Base-by-base conservation (phyloP, 805 yeast species). In the Ogataea nakhonphanomensis region DNA sequence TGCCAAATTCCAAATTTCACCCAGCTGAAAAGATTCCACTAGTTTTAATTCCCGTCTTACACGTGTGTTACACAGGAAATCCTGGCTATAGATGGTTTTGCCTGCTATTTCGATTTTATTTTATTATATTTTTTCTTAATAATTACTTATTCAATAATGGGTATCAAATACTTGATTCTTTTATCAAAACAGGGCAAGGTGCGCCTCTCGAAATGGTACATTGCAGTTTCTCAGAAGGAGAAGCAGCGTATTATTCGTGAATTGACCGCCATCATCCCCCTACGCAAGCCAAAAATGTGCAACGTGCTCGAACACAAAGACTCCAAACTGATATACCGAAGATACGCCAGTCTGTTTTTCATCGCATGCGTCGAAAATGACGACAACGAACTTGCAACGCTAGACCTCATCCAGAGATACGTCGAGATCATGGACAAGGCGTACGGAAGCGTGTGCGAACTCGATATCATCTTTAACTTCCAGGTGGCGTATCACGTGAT, bases 391-490 rank as follows among this genome's bases (percentile, higher is more conserved):
- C 70, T 93, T 48, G 64, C 87, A 39, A 81, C 95, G 1, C 69
- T 93, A 41, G 99, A 93, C 56, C 69, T 84, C 12, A 81, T 93
- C 37, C 99, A 93, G 61, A 72, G 97, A 45, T 93, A 81, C 60
- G 99, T 93, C 29, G 99, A 93, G 62, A 89, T 87, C 49, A 88
- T 93, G 96, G 99, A 93, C 68, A 83, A 84, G 53, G 79, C 89
- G 44, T 93, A 87, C 59, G 97, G 96, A 9, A 91, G 88, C 57
- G 99, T 93, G 12, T 89, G 97, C 65, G 99, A 93, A 61, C 70
- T 93, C 54, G 99, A 93, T 65, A 93, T 93, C 47, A 93, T 93
- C 35, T 93, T 93, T 74, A 93, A 95, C 57, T 93, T 93, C 66
- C 86, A 85, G 53, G 84, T 86, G 58, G 97, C 98, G 0, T 93